These are phyloP conservation scores for Penicillium griseofulvum DNA, from an alignment of 2,329 filamentous ascomycete genomes.

Conservation along the genomic window DNA sequence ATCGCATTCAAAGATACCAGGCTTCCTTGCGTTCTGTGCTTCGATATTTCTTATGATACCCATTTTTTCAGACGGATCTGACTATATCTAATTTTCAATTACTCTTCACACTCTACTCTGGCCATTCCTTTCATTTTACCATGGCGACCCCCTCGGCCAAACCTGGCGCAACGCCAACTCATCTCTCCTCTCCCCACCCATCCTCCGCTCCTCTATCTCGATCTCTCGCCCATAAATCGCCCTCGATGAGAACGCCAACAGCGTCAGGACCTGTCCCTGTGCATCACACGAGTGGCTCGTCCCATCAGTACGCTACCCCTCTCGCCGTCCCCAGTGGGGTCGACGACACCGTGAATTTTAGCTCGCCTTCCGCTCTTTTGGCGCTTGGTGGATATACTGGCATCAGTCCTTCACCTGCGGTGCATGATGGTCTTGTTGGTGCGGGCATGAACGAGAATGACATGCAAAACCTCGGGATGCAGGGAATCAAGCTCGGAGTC, in stretches of 20 bases:
- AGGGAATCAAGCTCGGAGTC: conserved; percentile 36
- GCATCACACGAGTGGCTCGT: conserved; percentile 37
- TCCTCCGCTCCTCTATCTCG: conserved; percentile 40
- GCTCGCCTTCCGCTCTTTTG: conserved; percentile 46
- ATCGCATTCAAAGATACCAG: conserved; percentile 10
- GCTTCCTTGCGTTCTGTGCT: conserved; percentile 2
- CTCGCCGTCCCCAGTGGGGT: conserved; percentile 36
- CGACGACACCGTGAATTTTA: conserved; percentile 45
- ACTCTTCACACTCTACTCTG: background rate
- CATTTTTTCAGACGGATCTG: background rate
- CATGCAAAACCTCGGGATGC: conserved; percentile 41
- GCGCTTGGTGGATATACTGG: conserved; percentile 44
- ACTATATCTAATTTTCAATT: background rate
- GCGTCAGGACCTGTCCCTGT: conserved; percentile 36
- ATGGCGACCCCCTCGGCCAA: conserved; percentile 50
- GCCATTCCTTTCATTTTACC: conserved; percentile 3
- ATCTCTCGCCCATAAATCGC: conserved; percentile 46
- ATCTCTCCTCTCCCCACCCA: conserved; percentile 45
- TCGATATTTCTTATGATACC: conserved; percentile 8
- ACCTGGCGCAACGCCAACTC: conserved; percentile 44
- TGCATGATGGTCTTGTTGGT: conserved; percentile 37
- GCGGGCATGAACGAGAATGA: conserved; percentile 39
- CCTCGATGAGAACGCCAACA: conserved; percentile 45
- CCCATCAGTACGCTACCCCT: conserved; percentile 46
- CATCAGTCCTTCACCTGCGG: conserved; percentile 41